A percentile compares a stretch with the other conserved stretches of the same genome.
These are phyloP conservation scores for Colletotrichum eremochloae DNA, from an alignment of 2,329 filamentous ascomycete species.

Conservation along the genomic window DNA sequence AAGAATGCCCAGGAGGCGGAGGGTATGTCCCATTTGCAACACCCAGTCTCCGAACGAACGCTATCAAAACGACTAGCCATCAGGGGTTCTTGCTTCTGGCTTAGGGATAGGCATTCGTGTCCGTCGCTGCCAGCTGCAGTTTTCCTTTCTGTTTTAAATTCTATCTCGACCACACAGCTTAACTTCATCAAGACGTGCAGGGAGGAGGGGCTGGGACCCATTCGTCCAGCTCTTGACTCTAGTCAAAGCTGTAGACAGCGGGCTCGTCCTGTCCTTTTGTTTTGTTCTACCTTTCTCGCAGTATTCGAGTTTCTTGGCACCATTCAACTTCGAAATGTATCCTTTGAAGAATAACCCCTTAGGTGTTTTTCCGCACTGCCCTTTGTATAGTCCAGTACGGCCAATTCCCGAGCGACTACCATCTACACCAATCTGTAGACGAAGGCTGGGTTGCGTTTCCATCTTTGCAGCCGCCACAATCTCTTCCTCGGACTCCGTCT, in stretches of 20 bases:
- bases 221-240: background rate
- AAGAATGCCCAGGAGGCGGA: background rate
- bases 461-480: background rate
- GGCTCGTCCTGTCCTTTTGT: background rate
- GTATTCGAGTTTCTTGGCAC: background rate
- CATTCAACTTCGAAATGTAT: background rate
- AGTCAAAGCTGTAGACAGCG: background rate
- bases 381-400: background rate
- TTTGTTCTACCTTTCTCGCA: background rate
- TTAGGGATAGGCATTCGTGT: background rate
- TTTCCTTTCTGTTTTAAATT: background rate
- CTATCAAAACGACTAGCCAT: background rate
- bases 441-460: background rate
- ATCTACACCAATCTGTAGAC: background rate
- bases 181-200: background rate
- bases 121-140: too few species aligned
- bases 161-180: background rate
- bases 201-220: too few species aligned
- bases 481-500: background rate
- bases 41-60: background rate
- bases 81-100: background rate
- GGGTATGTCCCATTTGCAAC: background rate
- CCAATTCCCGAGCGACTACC: background rate
- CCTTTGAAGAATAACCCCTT: background rate
- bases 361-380: background rate